A percentile compares a stretch with the other conserved stretches of the same genome.
Conservation (phyloP, 345 rosid genomes). For the Syzygium jambos region DNA sequence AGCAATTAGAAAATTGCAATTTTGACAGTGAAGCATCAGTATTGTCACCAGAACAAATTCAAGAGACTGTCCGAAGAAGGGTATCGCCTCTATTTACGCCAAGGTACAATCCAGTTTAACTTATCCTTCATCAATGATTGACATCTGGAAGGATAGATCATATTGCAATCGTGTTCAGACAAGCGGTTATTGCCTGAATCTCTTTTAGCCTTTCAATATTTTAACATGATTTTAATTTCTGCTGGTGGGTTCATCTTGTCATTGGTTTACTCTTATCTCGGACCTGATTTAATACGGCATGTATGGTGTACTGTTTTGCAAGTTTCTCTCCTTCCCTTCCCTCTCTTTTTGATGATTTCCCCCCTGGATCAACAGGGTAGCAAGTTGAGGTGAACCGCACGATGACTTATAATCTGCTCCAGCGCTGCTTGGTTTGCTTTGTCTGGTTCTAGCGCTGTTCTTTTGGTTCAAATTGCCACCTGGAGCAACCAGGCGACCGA, state of each 20-base stretch:
- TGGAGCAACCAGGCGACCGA: not conserved
- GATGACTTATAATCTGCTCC: not conserved
- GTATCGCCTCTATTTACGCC: conserved; percentile 53
- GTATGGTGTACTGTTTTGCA: not conserved
- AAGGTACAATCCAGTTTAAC: conserved; percentile 5
- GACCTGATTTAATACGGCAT: not conserved
- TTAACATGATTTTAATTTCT: not conserved
- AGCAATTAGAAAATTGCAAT: conserved; percentile 44
- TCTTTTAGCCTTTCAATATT: not conserved
- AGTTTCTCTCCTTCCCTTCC: not conserved
- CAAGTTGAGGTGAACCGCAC: not conserved
- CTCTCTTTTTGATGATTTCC: not conserved
- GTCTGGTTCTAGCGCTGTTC: not conserved
- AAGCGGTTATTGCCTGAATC: not conserved
- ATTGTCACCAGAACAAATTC: conserved; percentile 49
- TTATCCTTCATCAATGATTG: not conserved
- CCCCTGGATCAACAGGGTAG: not conserved
- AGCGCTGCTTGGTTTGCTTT: not conserved
- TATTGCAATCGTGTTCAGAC: not conserved
- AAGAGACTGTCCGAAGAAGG: conserved; percentile 53
- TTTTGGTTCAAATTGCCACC: not conserved
- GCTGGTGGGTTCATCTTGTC: not conserved
- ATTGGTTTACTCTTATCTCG: not conserved
- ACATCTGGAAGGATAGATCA: not conserved
- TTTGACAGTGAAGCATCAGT: conserved; percentile 50